A percentile compares a stretch with the other conserved stretches of the same genome.
phyloP scores from a whole-genome alignment of 83 land plant species.

The Picea mariana region DNA sequence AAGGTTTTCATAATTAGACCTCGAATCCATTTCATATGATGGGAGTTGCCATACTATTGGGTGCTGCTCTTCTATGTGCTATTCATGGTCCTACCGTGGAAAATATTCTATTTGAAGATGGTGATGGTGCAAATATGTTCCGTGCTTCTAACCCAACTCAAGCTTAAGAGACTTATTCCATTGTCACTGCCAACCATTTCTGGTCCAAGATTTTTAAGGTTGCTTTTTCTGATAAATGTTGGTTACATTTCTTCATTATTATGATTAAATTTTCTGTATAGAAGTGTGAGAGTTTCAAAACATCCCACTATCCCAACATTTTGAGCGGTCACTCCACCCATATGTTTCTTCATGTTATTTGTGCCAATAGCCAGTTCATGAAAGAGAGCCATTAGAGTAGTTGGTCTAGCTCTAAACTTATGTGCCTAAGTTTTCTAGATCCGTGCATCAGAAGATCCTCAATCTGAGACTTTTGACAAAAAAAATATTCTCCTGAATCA shows the following conservation, averaged over 20 bases:
- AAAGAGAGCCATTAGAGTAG: slow-evolving; percentile 21
- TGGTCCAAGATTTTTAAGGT: too few relatives aligned
- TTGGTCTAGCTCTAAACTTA: slow-evolving; percentile 20
- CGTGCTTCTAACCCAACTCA: slow-evolving; percentile 39
- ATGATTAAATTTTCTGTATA: too few relatives aligned
- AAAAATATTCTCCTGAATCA: slow-evolving; percentile 11
- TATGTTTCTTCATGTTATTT: slow-evolving; percentile 24
- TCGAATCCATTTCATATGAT: too few relatives aligned
- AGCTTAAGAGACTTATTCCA: slow-evolving; percentile 37
- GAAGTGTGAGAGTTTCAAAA: too few relatives aligned
- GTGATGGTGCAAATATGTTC: slow-evolving; percentile 14
- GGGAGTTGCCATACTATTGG: too few relatives aligned
- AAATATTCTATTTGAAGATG: too few relatives aligned
- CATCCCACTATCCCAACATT: not conserved
- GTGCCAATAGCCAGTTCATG: slow-evolving; percentile 21
- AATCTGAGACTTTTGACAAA: slow-evolving; percentile 11
- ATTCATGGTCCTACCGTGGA: too few relatives aligned
- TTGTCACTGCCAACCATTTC: slow-evolving; percentile 24
- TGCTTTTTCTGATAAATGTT: too few relatives aligned
- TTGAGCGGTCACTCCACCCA: slow-evolving; percentile 2
- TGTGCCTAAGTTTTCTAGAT: slow-evolving; percentile 28
- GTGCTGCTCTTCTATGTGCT: too few relatives aligned
- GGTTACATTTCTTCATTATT: too few relatives aligned
- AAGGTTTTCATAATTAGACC: slow-evolving; percentile 6
- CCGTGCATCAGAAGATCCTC: not conserved